Evolutionary conservation across 306 rosid genomes (phyloP), one percentile per base, ranked within the genome.

Genomic region (Pachyrhizus erosus): DNA sequence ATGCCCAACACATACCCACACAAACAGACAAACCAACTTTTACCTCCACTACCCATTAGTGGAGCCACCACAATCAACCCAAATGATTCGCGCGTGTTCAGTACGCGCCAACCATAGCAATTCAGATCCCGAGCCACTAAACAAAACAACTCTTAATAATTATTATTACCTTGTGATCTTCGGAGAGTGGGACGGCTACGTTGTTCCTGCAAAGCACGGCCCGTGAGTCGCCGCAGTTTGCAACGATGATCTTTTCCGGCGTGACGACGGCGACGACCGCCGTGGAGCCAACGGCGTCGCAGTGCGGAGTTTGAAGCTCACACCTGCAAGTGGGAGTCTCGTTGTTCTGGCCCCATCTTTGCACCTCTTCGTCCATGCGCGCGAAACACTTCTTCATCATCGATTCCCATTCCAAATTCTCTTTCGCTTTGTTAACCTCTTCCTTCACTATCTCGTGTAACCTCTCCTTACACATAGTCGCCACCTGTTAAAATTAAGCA

Each of bases 211-310:
- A 89, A 10, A 94, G 96, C 0, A 94, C 94, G 2, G 97, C 97
- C 15, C 98, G 94, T 1, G 98, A 92, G 23, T 94, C 96, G 33
- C 98, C 98, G 34, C 97, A 92, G 81, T 91, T 92, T 6, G 99
- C 85, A 61, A 96, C 91, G 26, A 96, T 34, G 2, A 96, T 75
- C 48, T 93, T 93, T 3, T 93, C 88, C 14, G 91, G 88, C 4
- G 93, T 86, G 5, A 91, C 79, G 1, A 90, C 55, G 11, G 95
- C 89, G 0, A 89, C 90, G 1, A 96, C 96, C 0, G 98, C 99
- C 7, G 98, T 96, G 13, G 98, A 92, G 9, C 98, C 97, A 0
- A 96, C 97, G 64, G 97, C 93, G 69, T 93, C 97, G 72, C 93
- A 91, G 83, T 88, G 92, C 3, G 94, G 94, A n/a, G 92, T 87